Evolutionary conservation across 805 yeast species (phyloP), one percentile per base, ranked within the genome.

Genomic region (Ogataea ganodermae): DNA sequence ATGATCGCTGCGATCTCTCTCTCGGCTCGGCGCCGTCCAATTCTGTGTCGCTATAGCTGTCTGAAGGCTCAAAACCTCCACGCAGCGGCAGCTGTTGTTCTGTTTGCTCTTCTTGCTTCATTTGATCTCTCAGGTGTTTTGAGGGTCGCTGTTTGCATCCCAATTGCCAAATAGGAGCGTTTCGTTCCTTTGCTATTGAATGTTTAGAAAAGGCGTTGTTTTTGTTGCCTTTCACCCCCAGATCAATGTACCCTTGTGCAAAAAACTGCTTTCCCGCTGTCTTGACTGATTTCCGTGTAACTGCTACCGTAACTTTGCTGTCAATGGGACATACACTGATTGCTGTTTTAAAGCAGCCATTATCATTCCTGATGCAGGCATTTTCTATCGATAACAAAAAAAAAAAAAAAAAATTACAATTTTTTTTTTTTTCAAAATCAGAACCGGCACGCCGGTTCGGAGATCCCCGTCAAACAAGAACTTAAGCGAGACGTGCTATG

Each of bases 401-500:
- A 30, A 30, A 30, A 30, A 20, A n/a, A 14, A 35, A 35, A 20
- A 20, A 20, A 20, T 3, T 20, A 14, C 13, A 30, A n/a, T 20
- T 33, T 33, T 33, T 33, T 8, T 22, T 35, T 23, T 21, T 20
- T 22, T 21, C 39, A n/a, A 13, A 36, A 27, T 13, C 14, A 20
- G 1, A 6, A 18, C 47, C 52, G 52, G 49, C 36, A 13, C 32
- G 33, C 49, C 47, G 52, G 49, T 35, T 23, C 14, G 23, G 33
- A 42, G 21, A 22, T n/a, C 41, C 41, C 41, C 41, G 41, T n/a
- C 18, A 7, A 24, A 37, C 27, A 16, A 18, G 18, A 28, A 8
- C 6, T 28, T 14, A 13, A 13, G 13, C n/a, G n/a, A n/a, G n/a
- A n/a, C n/a, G n/a, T n/a, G n/a, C n/a, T n/a, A n/a, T n/a, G n/a